A percentile compares a stretch with the other conserved stretches of the same genome.
These are phyloP conservation scores for Azolla pinnata DNA, from an alignment of 75 land plant genomes.

Conservation along the genomic window DNA sequence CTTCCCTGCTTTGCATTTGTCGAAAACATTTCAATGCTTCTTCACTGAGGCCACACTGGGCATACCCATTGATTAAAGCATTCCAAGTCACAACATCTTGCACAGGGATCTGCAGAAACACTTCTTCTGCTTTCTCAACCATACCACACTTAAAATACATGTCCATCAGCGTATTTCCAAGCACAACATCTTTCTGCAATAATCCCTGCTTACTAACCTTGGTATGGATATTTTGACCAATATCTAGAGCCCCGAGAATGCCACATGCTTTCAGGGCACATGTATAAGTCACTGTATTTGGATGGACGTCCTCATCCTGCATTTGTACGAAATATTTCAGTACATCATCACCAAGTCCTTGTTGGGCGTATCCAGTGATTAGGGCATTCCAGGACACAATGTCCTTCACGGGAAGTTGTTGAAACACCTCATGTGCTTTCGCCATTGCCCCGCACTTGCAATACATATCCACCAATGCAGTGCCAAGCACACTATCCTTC, in stretches of 20 bases:
- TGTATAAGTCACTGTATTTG: too few species aligned
- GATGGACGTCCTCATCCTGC: too few species aligned
- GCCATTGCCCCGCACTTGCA: too few species aligned
- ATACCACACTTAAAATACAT: background rate
- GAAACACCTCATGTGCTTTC: too few species aligned
- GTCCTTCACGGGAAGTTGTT: too few species aligned
- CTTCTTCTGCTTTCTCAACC: background rate
- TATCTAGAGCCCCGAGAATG: background rate
- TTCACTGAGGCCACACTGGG: background rate
- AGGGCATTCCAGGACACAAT: too few species aligned
- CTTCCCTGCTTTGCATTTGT: slow-evolving; percentile 8
- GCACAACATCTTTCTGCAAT: background rate
- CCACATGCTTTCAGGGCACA: background rate
- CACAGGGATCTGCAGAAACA: background rate
- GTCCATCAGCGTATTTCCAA: background rate
- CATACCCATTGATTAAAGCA: background rate
- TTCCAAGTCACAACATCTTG: background rate
- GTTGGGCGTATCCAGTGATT: too few species aligned
- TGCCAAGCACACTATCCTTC: too few species aligned
- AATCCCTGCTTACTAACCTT: slow-evolving; percentile 1
- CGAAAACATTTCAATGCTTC: slow-evolving; percentile 3
- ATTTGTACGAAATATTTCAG: too few species aligned
- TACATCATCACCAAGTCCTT: too few species aligned
- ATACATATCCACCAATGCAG: too few species aligned
- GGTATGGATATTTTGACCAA: background rate